Evolutionary conservation across 306 rosid species (phyloP).

Genomic region (Crataegus laevigata): DNA sequence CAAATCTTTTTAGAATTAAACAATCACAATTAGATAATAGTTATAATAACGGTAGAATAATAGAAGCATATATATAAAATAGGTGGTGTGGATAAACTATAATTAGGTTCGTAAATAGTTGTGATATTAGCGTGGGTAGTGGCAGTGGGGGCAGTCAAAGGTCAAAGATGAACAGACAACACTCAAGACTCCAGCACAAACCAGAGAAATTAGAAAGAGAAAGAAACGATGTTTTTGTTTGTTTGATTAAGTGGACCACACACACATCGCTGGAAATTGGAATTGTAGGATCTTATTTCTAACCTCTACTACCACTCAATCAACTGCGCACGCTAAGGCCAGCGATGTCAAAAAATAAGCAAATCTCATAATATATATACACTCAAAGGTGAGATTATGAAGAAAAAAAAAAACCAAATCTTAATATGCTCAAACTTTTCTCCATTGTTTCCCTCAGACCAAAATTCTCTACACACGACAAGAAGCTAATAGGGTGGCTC

Average conservation of each 20-base stretch:
- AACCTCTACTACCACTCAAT: background rate
- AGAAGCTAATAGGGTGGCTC: no score
- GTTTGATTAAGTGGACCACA: slow-evolving; percentile 12
- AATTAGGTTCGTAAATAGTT: slow-evolving; percentile 14
- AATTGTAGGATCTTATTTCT: background rate
- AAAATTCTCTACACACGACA: no score
- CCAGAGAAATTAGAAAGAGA: background rate
- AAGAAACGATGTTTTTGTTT: slow-evolving; percentile 7
- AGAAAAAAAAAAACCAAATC: background rate
- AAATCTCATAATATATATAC: no score
- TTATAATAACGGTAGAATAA: no score
- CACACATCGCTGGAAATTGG: background rate
- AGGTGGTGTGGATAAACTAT: slow-evolving; percentile 1
- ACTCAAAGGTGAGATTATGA: background rate
- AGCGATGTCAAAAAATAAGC: background rate
- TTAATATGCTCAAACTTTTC: background rate
- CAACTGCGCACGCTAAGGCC: background rate
- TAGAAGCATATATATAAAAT: background rate
- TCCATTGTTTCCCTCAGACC: no score
- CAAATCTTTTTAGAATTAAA: no score
- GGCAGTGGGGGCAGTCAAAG: slow-evolving; percentile 59
- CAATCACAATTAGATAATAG: no score
- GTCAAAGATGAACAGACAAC: slow-evolving; percentile 61
- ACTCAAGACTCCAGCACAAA: slow-evolving; percentile 3
- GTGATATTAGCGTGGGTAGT: slow-evolving; percentile 9